A percentile compares a stretch with the other conserved stretches of the same genome.
Conservation (phyloP, 768 basidiomycete species). For the Rubroboletus satanas region DNA sequence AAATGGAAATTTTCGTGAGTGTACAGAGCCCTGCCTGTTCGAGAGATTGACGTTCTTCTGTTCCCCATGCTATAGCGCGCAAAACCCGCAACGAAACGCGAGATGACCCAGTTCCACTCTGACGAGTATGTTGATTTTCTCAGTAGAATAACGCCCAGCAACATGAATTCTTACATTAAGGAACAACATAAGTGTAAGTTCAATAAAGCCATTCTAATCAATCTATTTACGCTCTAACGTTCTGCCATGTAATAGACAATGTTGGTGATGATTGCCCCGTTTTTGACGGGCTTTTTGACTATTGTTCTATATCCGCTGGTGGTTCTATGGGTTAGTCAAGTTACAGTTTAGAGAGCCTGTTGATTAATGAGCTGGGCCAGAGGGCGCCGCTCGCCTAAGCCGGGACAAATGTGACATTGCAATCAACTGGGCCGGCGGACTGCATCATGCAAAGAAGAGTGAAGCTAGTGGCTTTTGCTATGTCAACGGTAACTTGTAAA, state of each 20-base stretch:
- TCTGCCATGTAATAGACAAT: constrained; percentile 57
- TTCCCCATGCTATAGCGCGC: constrained; percentile 61
- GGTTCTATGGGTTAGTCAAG: constrained; percentile 88
- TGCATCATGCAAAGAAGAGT: constrained; percentile 98
- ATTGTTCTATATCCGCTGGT: constrained; percentile 99
- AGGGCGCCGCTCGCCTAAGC: constrained; percentile 94
- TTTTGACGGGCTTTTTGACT: constrained; percentile 97
- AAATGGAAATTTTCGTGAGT: constrained; percentile 99
- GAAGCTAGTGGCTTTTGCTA: constrained; percentile 99
- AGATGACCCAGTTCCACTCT: constrained; percentile 99
- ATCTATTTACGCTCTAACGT: not conserved
- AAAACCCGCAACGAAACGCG: constrained; percentile 98
- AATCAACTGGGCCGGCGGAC: constrained; percentile 97
- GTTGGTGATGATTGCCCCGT: constrained; percentile 99
- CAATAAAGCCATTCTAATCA: not conserved
- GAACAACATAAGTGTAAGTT: constrained; percentile 92
- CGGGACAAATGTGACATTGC: constrained; percentile 99
- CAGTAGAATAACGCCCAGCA: constrained; percentile 87
- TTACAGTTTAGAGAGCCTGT: not conserved
- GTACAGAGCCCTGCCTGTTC: not conserved
- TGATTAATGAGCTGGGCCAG: constrained; percentile 38
- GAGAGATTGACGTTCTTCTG: not conserved
- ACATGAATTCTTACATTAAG: constrained; percentile 89
- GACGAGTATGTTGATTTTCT: constrained; percentile 99
- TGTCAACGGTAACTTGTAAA: constrained; percentile 69